Evolutionary conservation across 1,284 basidiomycete species (phyloP).

Genomic region (Pseudozyma flocculosa): DNA sequence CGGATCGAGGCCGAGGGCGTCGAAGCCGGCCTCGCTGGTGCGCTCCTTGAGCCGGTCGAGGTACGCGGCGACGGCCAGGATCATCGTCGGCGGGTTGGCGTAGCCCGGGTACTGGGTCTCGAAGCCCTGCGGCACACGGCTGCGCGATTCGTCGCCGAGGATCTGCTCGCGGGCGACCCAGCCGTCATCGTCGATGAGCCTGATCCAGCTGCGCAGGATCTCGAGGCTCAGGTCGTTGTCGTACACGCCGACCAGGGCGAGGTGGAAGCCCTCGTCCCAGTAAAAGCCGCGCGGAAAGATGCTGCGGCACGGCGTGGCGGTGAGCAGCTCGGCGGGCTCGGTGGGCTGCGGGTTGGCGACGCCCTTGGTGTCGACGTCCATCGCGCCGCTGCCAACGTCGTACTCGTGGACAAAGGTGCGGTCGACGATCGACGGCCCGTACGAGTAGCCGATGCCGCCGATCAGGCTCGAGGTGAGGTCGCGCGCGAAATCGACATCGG

Average conservation of each 20-base stretch:
- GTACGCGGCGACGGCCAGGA: conserved; percentile 84
- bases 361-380: conserved; percentile 31
- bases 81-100: conserved; percentile 89
- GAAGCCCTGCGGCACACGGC: conserved; percentile 73
- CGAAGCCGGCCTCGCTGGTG: conserved; percentile 18
- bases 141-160: conserved; percentile 88
- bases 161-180: conserved; percentile 96
- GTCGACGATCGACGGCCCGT: conserved; percentile 85
- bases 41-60: conserved; percentile 69
- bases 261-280: conserved; percentile 96
- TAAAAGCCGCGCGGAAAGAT: conserved; percentile 97
- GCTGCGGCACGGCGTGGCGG: conserved; percentile 87
- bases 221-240: conserved; percentile 87
- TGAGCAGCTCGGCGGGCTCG: conserved; percentile 69
- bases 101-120: conserved; percentile 87
- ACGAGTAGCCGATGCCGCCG: conserved; percentile 90
- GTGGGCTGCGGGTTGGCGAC: conserved; percentile 60
- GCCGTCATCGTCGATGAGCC: conserved; percentile 84
- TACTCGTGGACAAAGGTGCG: conserved; percentile 80
- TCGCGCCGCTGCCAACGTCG: conserved; percentile 62
- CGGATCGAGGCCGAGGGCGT: conserved; percentile 5
- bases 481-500: conserved; percentile 74
- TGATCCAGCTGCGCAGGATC: conserved; percentile 84
- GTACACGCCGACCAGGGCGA: conserved; percentile 84
- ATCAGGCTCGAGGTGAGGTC: conserved; percentile 84